Base-by-base conservation (phyloP, 345 rosid genomes). In the Hibiscus trionum region DNA sequence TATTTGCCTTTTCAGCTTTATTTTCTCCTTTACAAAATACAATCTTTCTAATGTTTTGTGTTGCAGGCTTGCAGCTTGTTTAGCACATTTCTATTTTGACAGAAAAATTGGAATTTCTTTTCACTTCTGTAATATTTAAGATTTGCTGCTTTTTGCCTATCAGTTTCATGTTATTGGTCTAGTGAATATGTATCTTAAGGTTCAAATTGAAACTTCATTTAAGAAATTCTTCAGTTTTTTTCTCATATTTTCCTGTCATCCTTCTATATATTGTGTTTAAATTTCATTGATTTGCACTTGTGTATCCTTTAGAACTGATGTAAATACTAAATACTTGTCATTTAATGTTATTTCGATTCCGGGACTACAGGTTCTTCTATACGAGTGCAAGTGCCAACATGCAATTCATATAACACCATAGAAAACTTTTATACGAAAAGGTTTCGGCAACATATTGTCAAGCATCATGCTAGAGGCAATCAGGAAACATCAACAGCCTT, bases 381-480 rank as follows among this genome's bases (percentile, higher is more conserved):
- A 76, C 76, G 74, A 77, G 58, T 72, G 42, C 77, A 73, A 75
- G 76, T 71, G 72, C 75, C 80, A 16, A 71, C 80, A 66, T 76
- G 73, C 84, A 72, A 69, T 67, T 68, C 83, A 74, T 73, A 78
- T 86, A 76, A 70, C 50, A 56, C 71, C 59, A 10, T 75, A 0
- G 69, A 73, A 67, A 74, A 77, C 61, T 64, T 49, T 21, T 31
- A 10, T 61, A 52, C n/a, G 47, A 17, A 62, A 8, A 83, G 78
- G 72, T 74, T 72, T 75, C 79, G 65, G 80, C 76, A 29, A 71
- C 75, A 46, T 74, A 73, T 57, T 66, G 44, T 56, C 52, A 79
- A 74, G 79, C 77, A 77, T 79, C 59, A 73, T 58, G 73, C 69
- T 57, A 70, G 66, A 72, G 68, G 68, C 52, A 21, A 44, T 44